Base-by-base conservation (phyloP, 1,284 basidiomycete species). In the Papiliotrema laurentii region DNA sequence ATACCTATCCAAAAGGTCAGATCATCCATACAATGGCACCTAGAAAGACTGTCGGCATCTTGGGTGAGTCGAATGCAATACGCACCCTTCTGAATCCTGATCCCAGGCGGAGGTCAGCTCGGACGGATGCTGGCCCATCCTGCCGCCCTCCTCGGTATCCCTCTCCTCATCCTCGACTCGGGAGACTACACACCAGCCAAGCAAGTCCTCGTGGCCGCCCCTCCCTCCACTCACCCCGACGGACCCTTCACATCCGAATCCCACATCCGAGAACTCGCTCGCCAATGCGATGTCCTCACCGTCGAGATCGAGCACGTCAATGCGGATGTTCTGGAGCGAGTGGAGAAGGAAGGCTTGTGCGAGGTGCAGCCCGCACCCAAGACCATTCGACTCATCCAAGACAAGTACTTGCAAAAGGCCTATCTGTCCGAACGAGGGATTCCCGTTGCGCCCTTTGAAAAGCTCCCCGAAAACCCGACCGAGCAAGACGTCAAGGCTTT, bases 271-370 rank as follows among this genome's bases (percentile, higher is more conserved):
- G 79, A 87, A 59, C 82, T 99, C 18, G 90, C 91, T 0, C 59
- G 72, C 19, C 83, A 84, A 67, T 91, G 89, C 33, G 89, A 97
- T 64, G 77, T 98, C 34, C 77, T 98, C 47, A 98, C 96, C 0
- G 85, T 96, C 46, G 94, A 99, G 76, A 98, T 98, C 42, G 94
- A 99, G 75, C 94, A 99, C 66, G 92, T 99, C 49, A 84, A 96
- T 62, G 89, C 82, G 5, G 76, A 77, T 22, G 82, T 90, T 1
- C 78, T 98, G 6, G 83, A 85, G 49, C 78, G 83, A 36, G 78
- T 90, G 6, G 79, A 83, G 61, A 63, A 72, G 24, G 74, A 75
- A 28, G 75, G 76, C 9, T 70, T 76, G 10, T 76, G 88, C 37
- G 79, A 80, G 43, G 85, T 97, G 3, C 91, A 94, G 70, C 94